These are phyloP conservation scores for Astrephomene gubernaculifera DNA, from an alignment of 139 green algal genomes.

Conservation along the genomic window DNA sequence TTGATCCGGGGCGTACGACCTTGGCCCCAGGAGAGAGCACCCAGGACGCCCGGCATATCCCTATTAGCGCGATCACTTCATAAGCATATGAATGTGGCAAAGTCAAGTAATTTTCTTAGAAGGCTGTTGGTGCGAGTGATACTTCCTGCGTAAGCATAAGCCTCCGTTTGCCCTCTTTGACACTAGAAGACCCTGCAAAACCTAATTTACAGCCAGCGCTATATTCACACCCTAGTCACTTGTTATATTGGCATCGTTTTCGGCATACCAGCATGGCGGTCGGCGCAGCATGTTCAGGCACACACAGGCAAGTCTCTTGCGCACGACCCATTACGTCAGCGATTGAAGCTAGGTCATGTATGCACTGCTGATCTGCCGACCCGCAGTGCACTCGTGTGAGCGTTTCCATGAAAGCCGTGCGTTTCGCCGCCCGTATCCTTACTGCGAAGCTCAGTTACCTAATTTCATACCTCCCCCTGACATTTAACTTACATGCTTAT, in stretches of 20 bases:
- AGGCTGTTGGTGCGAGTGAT: no score
- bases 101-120: no score
- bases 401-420: background rate
- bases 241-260: no score
- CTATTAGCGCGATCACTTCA: no score
- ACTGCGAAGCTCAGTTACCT: background rate
- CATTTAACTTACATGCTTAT: background rate
- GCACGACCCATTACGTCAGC: background rate
- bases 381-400: background rate
- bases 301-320: background rate
- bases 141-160: background rate
- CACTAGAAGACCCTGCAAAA: no score
- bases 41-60: no score
- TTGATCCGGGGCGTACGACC: no score
- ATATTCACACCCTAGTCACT: no score
- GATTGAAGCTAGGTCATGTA: background rate
- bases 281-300: background rate
- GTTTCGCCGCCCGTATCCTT: background rate
- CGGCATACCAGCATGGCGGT: constrained; percentile 30
- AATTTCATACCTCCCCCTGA: background rate
- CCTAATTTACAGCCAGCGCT: no score
- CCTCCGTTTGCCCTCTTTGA: no score
- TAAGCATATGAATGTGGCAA: no score
- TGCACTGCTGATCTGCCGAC: background rate
- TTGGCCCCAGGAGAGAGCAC: no score